Conservation (phyloP, 441 rosid species). For the Arabidopsis lyrata region DNA sequence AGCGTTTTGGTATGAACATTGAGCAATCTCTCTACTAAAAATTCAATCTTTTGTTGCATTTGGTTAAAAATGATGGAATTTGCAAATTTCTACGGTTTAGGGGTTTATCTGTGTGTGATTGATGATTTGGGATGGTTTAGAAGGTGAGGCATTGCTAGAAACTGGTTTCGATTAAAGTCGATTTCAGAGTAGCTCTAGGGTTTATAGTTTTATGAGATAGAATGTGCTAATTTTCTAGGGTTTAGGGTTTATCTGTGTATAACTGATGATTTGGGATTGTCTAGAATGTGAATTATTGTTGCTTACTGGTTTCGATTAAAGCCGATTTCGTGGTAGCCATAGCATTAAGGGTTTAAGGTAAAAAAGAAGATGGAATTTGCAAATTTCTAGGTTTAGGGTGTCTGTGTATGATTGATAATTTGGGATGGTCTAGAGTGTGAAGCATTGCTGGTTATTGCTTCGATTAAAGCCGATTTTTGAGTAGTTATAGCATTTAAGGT, state of each 20-base stretch:
- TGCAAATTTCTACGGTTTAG: constrained; percentile 3
- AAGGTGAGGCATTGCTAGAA: not conserved
- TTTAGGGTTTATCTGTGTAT: too few species aligned
- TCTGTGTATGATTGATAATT: constrained; percentile 9
- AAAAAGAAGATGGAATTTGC: not conserved
- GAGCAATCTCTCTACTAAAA: constrained; percentile 10
- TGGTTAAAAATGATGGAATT: not conserved
- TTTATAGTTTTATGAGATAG: too few species aligned
- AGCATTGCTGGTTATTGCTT: not conserved
- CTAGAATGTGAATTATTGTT: too few species aligned
- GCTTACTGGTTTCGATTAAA: not conserved
- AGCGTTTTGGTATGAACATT: constrained; percentile 58
- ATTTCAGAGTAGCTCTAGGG: too few species aligned
- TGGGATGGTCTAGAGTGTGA: not conserved
- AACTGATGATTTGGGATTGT: too few species aligned
- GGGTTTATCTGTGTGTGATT: constrained; percentile 10
- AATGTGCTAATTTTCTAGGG: too few species aligned
- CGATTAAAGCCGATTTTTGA: not conserved
- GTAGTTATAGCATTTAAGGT: not conserved
- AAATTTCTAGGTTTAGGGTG: not conserved
- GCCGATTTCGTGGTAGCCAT: not conserved
- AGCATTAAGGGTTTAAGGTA: not conserved
- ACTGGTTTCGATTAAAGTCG: not conserved
- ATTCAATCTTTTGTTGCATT: not conserved
- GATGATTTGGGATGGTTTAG: constrained; percentile 6